Base-by-base conservation (phyloP, 176 grass and related monocot species). In the Aegilops umbellulata region DNA sequence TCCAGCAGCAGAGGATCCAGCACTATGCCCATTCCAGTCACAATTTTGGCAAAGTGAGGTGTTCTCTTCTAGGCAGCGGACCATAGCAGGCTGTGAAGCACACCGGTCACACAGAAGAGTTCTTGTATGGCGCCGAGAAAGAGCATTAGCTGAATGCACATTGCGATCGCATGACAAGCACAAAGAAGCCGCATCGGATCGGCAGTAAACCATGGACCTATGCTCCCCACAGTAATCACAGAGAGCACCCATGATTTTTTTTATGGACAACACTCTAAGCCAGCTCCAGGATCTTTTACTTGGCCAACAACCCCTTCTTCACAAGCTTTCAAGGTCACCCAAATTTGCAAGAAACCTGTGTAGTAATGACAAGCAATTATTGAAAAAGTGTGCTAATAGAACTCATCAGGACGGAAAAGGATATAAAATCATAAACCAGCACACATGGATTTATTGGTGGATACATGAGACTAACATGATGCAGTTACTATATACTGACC, bases 91-190 rank as follows among this genome's bases (percentile, higher is more conserved):
- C 70, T 99, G 97, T 6, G 87, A 83, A 74, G 12, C 34, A 74
- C 97, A 99, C 73, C 82, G 85, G 46, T 96, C 97, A 78, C 97
- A 97, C 3, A 99, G 72, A 64, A 96, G 97, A 30, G 94, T 99
- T 31, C 92, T 93, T 13, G 84, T 83, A 80, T 99, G 97, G 60
- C 94, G 90, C 34, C 73, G 82, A 69, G 97, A 96, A 49, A 99
- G 94, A 23, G 94, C 94, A 64, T 99, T 99, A 75, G 94, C 94
- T 66, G 94, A 96, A 82, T 99, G 94, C 19, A 99, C 87, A 86
- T 93, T 94, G 27, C 87, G 94, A 69, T 99, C 97, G 1, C 97
- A 99, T 7, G 90, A 99, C 60, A 99, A 82, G 78, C 97, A 99
- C 81, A 94, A 82, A 42, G 85, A 93, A 16, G 97, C 94, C 6